Conservation (phyloP, 805 yeast species). For the Saccharomycopsis sp. region DNA sequence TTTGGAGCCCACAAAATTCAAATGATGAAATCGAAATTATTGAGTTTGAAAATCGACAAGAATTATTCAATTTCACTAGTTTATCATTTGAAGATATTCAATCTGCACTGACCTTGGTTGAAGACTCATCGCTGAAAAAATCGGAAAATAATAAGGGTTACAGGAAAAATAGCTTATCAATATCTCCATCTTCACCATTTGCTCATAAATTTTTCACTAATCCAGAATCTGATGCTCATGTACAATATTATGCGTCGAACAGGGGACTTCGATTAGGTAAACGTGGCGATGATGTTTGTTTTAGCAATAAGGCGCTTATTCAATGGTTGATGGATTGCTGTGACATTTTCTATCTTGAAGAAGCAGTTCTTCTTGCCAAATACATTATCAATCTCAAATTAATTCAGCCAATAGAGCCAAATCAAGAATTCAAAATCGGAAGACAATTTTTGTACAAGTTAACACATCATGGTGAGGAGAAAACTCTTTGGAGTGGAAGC, state of each 20-base stretch:
- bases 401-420: slow-evolving; percentile 40
- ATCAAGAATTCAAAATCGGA: slow-evolving; percentile 28
- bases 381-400: slow-evolving; percentile 42
- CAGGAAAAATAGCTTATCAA: background rate
- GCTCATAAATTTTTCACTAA: slow-evolving; percentile 75
- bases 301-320: slow-evolving; percentile 69
- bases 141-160: background rate
- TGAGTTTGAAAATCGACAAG: slow-evolving; percentile 26
- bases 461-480: slow-evolving; percentile 32
- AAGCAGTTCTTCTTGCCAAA: slow-evolving; percentile 47
- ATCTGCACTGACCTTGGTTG: slow-evolving; percentile 15
- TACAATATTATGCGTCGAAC: slow-evolving; percentile 67
- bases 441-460: slow-evolving; percentile 38
- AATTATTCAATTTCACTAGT: slow-evolving; percentile 25
- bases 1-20: slow-evolving; percentile 53
- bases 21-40: slow-evolving; percentile 34
- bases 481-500: background rate
- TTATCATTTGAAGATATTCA: slow-evolving; percentile 13
- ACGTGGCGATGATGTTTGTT: slow-evolving; percentile 31
- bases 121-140: background rate
- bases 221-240: slow-evolving; percentile 78
- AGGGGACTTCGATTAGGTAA: slow-evolving; percentile 55
- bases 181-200: slow-evolving; percentile 48
- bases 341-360: slow-evolving; percentile 48
- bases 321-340: slow-evolving; percentile 94